Conservation (phyloP, 1,139 yeast genomes). For the Kazachstania sp. region DNA sequence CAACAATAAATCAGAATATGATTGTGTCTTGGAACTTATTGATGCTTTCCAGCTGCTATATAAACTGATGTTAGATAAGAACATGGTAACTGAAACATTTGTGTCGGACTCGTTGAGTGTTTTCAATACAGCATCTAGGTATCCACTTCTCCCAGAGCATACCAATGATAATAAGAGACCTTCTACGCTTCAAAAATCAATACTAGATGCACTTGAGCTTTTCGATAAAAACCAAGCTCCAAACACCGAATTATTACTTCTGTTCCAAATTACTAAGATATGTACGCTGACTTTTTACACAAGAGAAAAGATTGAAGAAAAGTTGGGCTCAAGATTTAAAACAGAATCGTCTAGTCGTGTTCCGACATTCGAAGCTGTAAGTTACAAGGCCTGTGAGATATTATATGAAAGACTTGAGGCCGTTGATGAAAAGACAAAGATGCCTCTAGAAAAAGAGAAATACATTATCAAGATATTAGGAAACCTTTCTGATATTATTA, state of each 20-base stretch:
- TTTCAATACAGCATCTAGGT: constrained; percentile 54
- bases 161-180: constrained; percentile 41
- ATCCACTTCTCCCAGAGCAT: constrained; percentile 53
- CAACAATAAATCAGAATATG: constrained; percentile 44
- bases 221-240: constrained; percentile 32
- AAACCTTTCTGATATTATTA: constrained; percentile 36
- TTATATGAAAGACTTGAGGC: constrained; percentile 34
- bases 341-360: constrained; percentile 34
- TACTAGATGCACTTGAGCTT: constrained; percentile 38
- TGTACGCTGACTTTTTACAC: constrained; percentile 53
- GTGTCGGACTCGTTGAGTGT: constrained; percentile 39
- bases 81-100: constrained; percentile 30
- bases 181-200: constrained; percentile 46
- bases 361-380: constrained; percentile 62
- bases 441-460: constrained; percentile 38
- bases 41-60: constrained; percentile 43
- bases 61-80: constrained; percentile 26
- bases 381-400: constrained; percentile 42
- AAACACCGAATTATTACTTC: constrained; percentile 38
- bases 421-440: constrained; percentile 28
- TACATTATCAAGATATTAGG: constrained; percentile 36
- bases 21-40: constrained; percentile 45
- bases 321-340: constrained; percentile 28
- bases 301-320: constrained; percentile 42
- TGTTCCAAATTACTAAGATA: constrained; percentile 47